Evolutionary conservation across 192 early-diverging fungal species (phyloP).

Genomic region (Coemansia sp.): DNA sequence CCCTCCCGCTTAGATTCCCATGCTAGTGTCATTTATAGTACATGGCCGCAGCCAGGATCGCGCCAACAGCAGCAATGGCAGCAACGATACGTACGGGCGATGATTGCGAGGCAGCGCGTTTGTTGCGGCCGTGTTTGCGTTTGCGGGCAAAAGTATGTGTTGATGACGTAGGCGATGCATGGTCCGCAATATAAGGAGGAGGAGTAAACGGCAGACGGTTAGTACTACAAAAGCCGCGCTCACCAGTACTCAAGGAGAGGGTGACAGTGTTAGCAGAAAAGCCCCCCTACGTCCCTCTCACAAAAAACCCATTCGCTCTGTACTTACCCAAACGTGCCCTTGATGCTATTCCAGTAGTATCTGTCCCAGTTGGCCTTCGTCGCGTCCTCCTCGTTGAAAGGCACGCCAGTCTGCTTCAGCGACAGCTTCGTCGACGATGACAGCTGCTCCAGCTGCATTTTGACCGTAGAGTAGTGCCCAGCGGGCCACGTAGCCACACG

Average conservation of each 20-base stretch:
- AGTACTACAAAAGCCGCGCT: slow-evolving; percentile 32
- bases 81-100: neutral
- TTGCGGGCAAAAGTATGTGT: slow-evolving; percentile 21
- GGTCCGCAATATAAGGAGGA: slow-evolving; percentile 26
- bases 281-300: neutral
- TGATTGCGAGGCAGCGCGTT: neutral
- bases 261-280: neutral
- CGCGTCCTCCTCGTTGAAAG: slow-evolving; percentile 83
- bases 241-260: neutral
- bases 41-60: slow-evolving; percentile 5
- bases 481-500: slow-evolving; percentile 82
- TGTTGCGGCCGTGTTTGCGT: slow-evolving; percentile 14
- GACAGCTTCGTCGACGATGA: slow-evolving; percentile 65
- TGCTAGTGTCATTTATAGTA: slow-evolving; percentile 21
- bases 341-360: slow-evolving; percentile 94
- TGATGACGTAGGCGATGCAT: neutral
- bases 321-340: slow-evolving; percentile 85
- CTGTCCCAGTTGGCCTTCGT: slow-evolving; percentile 83
- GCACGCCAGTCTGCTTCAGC: slow-evolving; percentile 80
- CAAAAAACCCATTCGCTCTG: neutral
- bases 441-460: slow-evolving; percentile 68
- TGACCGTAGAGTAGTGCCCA: slow-evolving; percentile 83
- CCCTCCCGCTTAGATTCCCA: slow-evolving; percentile 20
- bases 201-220: slow-evolving; percentile 39
- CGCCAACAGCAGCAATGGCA: slow-evolving; percentile 14